Evolutionary conservation across 176 grass and related monocot genomes (phyloP).

Genomic region (Oropetium thomaeum): DNA sequence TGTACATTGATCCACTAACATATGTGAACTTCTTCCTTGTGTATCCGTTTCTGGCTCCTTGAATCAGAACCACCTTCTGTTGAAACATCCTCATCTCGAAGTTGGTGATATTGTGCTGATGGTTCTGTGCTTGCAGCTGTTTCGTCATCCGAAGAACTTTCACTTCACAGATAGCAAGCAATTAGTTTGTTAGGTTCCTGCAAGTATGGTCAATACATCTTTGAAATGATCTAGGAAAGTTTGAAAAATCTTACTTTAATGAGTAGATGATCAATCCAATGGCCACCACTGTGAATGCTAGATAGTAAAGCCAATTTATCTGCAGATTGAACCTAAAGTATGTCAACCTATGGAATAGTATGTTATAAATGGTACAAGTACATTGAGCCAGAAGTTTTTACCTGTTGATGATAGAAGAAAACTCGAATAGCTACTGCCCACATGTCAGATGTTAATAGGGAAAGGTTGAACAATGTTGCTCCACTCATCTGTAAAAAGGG

Average conservation of each 20-base stretch:
- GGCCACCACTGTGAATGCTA: constrained; percentile 51
- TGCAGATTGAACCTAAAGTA: constrained; percentile 15
- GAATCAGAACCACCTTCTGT: not conserved
- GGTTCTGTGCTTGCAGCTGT: not conserved
- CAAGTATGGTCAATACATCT: not conserved
- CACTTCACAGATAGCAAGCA: constrained; percentile 31
- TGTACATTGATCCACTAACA: constrained; percentile 27
- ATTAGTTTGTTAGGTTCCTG: constrained; percentile 10
- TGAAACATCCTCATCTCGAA: constrained; percentile 27
- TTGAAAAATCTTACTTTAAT: constrained; percentile 33
- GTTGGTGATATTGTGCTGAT: constrained; percentile 28
- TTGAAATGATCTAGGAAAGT: not conserved
- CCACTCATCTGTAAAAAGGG: constrained; percentile 54
- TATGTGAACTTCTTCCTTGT: constrained; percentile 30
- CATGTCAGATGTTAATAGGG: constrained; percentile 64
- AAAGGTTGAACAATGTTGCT: constrained; percentile 56
- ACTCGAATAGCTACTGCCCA: constrained; percentile 56
- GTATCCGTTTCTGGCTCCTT: constrained; percentile 24
- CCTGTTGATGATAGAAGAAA: constrained; percentile 56
- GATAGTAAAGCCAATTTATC: constrained; percentile 57
- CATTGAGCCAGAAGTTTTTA: constrained; percentile 18
- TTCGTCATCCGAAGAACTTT: constrained; percentile 20
- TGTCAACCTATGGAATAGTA: constrained; percentile 26
- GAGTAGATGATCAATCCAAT: constrained; percentile 56
- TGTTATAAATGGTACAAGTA: not conserved